A percentile compares a stretch with the other conserved stretches of the same genome.
These are phyloP conservation scores for Annona cherimola DNA, from an alignment of 164 flowering plant genomes.

Conservation along the genomic window DNA sequence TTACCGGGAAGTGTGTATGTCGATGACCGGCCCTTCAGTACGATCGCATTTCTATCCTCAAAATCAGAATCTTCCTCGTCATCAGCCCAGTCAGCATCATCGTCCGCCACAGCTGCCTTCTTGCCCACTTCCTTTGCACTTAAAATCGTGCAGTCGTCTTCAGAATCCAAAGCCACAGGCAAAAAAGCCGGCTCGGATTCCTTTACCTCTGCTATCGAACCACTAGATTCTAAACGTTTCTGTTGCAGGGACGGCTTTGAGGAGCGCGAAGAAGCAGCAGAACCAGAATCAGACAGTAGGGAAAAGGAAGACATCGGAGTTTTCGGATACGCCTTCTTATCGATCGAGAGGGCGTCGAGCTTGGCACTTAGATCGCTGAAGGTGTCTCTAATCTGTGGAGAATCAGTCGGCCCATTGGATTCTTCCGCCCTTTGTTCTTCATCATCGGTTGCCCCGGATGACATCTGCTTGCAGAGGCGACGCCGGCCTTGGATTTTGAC, in stretches of 20 bases:
- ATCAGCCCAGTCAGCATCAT: conserved; percentile 12
- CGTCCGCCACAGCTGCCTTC: conserved; percentile 10
- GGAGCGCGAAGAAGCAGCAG: conserved; percentile 27
- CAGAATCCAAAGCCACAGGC: conserved; percentile 18
- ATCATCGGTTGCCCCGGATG: conserved; percentile 5
- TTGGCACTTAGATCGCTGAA: conserved; percentile 59
- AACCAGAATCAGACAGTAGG: conserved; percentile 4
- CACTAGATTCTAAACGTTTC: conserved; percentile 15
- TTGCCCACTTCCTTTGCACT: conserved; percentile 19
- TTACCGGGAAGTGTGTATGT: conserved; percentile 49
- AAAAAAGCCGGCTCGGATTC: neutral
- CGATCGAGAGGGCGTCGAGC: conserved; percentile 63
- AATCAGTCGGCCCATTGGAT: conserved; percentile 24
- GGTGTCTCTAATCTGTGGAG: conserved; percentile 58
- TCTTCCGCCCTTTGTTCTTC: neutral
- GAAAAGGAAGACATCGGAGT: conserved; percentile 2
- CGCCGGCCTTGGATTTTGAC: conserved; percentile 44
- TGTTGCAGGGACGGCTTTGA: conserved; percentile 17
- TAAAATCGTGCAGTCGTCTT: conserved; percentile 40
- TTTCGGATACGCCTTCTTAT: conserved; percentile 29
- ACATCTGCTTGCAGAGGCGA: conserved; percentile 44
- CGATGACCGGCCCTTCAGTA: conserved; percentile 32
- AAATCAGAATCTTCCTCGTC: conserved; percentile 16
- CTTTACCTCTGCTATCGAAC: neutral
- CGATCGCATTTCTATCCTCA: conserved; percentile 12